Base-by-base conservation (phyloP, 2,329 filamentous ascomycete genomes). In the Nemania sp. region DNA sequence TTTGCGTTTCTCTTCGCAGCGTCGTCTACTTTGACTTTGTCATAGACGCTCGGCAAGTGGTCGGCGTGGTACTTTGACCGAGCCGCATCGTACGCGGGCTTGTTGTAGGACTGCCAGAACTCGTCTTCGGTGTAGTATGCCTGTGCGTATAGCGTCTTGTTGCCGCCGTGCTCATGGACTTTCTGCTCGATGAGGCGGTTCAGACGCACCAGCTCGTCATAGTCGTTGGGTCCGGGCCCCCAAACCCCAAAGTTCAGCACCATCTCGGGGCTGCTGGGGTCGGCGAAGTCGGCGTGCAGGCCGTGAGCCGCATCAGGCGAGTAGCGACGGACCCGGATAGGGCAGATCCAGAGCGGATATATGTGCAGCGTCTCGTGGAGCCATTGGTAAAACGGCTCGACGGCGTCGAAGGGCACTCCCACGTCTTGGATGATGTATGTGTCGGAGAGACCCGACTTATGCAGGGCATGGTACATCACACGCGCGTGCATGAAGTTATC, bases 91-190 rank as follows among this genome's bases (percentile, higher is more conserved):
- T 90, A 90, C 69, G 83, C 83, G 7, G 75, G 67, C 39, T 79
- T 77, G 69, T 89, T 83, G 62, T 90, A 90, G 54, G 84, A 79
- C 10, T 77, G 72, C 87, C 88, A 90, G 71, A 91, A 91, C 65
- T 90, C 88, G 0, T 83, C 80, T 69, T 88, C 83, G 2, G 80
- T 83, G 71, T 89, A 89, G 73, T 87, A 90, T 0, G 86, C 84
- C 59, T 90, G 87, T 0, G 87, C 87, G 64, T 91, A 91, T 1
- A 91, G 75, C 78, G 86, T 89, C 74, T 90, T 90, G 77, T 85
- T 87, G 5, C 88, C 88, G 2, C 82, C 79, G 6, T 88, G 78
- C 25, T 83, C 80, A 9, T 80, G 79, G 0, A 90, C 78, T 56
- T 83, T 84, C 9, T 77, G 74, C 73, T 90, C 88, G 1, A 91